These are phyloP conservation scores for Chaetomium globosum DNA, from an alignment of 2,329 filamentous ascomycete genomes.

Conservation along the genomic window DNA sequence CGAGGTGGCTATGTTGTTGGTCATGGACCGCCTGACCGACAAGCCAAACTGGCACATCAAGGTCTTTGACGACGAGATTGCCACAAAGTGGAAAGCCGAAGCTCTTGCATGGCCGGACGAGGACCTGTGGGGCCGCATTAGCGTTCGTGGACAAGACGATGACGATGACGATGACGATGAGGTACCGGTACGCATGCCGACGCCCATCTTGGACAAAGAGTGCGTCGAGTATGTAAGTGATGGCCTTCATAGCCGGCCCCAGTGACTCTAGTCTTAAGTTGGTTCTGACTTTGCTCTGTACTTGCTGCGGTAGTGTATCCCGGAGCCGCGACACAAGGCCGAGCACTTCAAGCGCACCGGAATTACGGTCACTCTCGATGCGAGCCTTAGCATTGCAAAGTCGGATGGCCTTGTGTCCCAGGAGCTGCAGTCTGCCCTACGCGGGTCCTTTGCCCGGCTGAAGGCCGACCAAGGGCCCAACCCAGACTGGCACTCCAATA, in stretches of 20 bases:
- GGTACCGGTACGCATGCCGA: constrained; percentile 1
- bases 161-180: neutral
- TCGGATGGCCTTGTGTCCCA: constrained; percentile 52
- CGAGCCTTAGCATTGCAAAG: constrained; percentile 49
- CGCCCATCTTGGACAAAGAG: constrained; percentile 12
- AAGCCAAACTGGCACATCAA: constrained; percentile 45
- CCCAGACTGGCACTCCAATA: constrained; percentile 60
- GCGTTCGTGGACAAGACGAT: constrained; percentile 11
- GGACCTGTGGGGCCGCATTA: constrained; percentile 21
- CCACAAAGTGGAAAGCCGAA: constrained; percentile 41
- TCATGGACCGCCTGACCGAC: constrained; percentile 45
- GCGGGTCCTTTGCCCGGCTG: constrained; percentile 45
- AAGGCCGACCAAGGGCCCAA: constrained; percentile 46
- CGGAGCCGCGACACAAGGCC: constrained; percentile 19
- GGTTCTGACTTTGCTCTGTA: neutral
- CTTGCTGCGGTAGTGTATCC: constrained; percentile 13
- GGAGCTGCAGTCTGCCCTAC: constrained; percentile 41
- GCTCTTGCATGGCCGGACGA: constrained; percentile 38
- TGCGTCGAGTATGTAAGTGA: constrained; percentile 16
- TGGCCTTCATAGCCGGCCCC: neutral
- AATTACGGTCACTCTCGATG: constrained; percentile 13
- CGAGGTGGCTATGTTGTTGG: constrained; percentile 43
- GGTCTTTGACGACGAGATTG: constrained; percentile 42
- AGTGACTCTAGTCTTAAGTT: too few relatives aligned
- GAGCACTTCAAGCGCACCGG: constrained; percentile 15